Percentiles rank a stretch among this genome's conserved stretches.
These are phyloP conservation scores for Fraxinus platypoda DNA, from an alignment of 305 asterid genomes.

Conservation along the genomic window DNA sequence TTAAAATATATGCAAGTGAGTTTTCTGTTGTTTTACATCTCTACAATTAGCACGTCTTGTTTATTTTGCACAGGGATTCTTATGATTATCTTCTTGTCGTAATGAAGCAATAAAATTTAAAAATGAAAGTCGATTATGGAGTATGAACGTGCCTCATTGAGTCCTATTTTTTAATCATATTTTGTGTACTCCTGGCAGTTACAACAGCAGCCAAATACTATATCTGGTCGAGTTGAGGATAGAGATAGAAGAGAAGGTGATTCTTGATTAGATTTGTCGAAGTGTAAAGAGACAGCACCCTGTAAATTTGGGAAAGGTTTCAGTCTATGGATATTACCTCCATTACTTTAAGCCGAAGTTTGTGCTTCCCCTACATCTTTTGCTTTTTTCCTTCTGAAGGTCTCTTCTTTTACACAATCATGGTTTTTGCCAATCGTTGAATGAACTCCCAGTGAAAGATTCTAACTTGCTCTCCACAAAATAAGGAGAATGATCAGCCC, in stretches of 20 bases:
- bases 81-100: not conserved
- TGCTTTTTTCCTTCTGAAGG: not conserved
- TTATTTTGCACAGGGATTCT: not conserved
- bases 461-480: not conserved
- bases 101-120: not conserved
- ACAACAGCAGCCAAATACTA: slow-evolving; percentile 62
- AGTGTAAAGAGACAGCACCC: slow-evolving; percentile 36
- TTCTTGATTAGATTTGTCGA: slow-evolving; percentile 42
- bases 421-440: not conserved
- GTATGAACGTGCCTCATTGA: not conserved
- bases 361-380: not conserved
- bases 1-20: slow-evolving; percentile 81
- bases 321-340: not conserved
- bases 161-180: not conserved
- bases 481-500: not conserved
- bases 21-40: slow-evolving; percentile 12
- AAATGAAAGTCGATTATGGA: not conserved
- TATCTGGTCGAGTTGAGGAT: slow-evolving; percentile 55
- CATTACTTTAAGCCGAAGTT: not conserved
- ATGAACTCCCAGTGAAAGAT: not conserved
- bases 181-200: slow-evolving; percentile 54
- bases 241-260: slow-evolving; percentile 62
- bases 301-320: slow-evolving; percentile 51
- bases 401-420: slow-evolving; percentile 16
- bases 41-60: not conserved